Percentiles rank a stretch among this genome's conserved stretches.
These are phyloP conservation scores for Lentithecium fluviatile DNA, from an alignment of 495 filamentous ascomycete species.

Conservation along the genomic window DNA sequence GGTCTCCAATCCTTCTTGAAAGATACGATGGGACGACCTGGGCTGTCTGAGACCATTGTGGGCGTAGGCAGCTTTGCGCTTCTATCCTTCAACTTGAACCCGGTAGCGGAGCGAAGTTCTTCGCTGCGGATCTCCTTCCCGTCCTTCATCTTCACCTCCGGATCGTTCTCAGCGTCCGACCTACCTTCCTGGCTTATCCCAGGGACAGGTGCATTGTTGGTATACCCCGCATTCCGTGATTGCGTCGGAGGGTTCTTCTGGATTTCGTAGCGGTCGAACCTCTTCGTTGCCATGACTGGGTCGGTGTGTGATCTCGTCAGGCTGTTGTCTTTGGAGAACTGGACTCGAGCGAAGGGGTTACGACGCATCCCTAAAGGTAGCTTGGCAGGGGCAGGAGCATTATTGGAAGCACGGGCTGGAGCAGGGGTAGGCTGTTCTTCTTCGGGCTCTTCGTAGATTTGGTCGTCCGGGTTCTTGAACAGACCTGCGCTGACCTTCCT, in stretches of 20 bases:
- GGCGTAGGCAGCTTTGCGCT: constrained; percentile 83
- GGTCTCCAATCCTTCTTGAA: constrained; percentile 82
- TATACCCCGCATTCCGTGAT: constrained; percentile 71
- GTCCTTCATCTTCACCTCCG: constrained; percentile 54
- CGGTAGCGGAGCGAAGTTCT: constrained; percentile 87
- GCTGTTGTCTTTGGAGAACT: constrained; percentile 36
- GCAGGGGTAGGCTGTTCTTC: constrained; percentile 29
- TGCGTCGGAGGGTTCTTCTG: constrained; percentile 75
- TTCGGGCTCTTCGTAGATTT: constrained; percentile 86
- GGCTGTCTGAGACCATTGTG: constrained; percentile 78
- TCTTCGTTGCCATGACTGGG: constrained; percentile 43
- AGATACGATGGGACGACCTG: constrained; percentile 88
- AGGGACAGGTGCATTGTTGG: constrained; percentile 51
- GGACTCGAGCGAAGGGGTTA: constrained; percentile 45
- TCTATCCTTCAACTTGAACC: constrained; percentile 78
- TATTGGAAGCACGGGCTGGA: constrained; percentile 13
- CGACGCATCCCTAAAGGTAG: constrained; percentile 35
- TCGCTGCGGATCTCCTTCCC: constrained; percentile 79
- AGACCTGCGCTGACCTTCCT: constrained; percentile 48
- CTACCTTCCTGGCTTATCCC: constrained; percentile 37
- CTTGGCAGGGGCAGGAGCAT: constrained; percentile 26
- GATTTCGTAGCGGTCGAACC: constrained; percentile 68
- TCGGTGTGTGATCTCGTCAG: constrained; percentile 39
- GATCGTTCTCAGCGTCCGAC: constrained; percentile 12
- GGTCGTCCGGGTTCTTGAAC: constrained; percentile 65